A percentile compares a stretch with the other conserved stretches of the same genome.
These are phyloP conservation scores for Sordaria brevicollis DNA, from an alignment of 495 filamentous ascomycete genomes.

Conservation along the genomic window DNA sequence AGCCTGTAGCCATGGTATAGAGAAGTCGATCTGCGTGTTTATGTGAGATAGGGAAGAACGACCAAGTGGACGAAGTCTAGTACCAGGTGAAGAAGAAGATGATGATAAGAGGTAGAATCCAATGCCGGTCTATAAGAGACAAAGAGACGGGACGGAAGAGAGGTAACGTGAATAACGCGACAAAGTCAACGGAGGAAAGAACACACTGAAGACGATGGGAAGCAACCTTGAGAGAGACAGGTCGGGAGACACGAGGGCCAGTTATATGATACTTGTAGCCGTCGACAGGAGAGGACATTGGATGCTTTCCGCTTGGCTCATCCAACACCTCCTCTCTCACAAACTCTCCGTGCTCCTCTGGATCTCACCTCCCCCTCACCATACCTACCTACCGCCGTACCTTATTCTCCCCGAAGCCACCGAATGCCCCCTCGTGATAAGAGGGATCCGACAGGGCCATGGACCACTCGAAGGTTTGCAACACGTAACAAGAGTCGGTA, in stretches of 20 bases:
- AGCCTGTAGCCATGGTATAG: constrained; percentile 13
- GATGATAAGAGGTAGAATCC: neutral
- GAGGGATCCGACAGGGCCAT: neutral
- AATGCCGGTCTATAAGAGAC: neutral
- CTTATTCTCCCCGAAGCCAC: neutral
- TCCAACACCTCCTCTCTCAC: neutral
- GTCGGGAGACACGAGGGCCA: neutral
- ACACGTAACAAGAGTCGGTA: neutral
- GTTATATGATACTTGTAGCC: neutral
- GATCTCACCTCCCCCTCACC: neutral
- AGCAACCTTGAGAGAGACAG: neutral
- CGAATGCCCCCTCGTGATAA: neutral
- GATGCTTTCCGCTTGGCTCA: neutral
- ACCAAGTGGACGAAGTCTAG: neutral
- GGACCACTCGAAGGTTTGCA: neutral
- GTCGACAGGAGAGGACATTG: neutral
- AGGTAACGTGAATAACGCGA: neutral
- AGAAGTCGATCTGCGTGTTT: neutral
- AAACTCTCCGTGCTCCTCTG: neutral
- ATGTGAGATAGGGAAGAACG: neutral
- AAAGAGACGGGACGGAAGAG: neutral
- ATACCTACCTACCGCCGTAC: neutral
- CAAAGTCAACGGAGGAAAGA: neutral
- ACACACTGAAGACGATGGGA: neutral
- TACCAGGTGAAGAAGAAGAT: no score